Evolutionary conservation across 2,329 filamentous ascomycete species (phyloP).

Genomic region (Apiospora malaysiana): DNA sequence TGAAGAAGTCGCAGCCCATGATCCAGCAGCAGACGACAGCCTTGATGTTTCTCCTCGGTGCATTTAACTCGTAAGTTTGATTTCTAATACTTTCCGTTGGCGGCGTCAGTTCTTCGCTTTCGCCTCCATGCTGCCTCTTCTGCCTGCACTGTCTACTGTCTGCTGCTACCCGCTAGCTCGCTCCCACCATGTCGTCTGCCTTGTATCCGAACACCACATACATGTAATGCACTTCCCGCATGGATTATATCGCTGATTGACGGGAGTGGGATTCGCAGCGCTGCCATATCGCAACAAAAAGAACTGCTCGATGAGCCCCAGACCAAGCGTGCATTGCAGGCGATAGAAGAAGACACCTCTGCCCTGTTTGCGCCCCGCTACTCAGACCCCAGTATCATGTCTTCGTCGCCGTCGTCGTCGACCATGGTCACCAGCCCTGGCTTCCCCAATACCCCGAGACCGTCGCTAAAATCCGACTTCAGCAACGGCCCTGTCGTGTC

Average conservation of each 20-base stretch:
- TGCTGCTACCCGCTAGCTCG: not conserved
- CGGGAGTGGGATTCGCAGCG: not conserved
- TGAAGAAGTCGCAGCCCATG: conserved; percentile 16
- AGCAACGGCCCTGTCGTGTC: conserved; percentile 9
- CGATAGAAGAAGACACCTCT: conserved; percentile 8
- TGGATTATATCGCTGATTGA: not conserved
- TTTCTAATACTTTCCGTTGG: not conserved
- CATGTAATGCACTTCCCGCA: not conserved
- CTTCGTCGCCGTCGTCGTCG: not conserved
- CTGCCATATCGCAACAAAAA: conserved; percentile 11
- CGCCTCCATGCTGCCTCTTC: not conserved
- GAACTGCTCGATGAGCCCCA: conserved; percentile 13
- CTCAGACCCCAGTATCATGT: not conserved
- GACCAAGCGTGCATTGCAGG: conserved; percentile 6
- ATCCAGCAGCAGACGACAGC: conserved; percentile 7
- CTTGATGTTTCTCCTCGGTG: conserved; percentile 5
- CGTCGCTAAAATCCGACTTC: conserved; percentile 10
- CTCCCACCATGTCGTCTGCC: not conserved
- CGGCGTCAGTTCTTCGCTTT: not conserved
- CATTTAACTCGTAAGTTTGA: conserved; percentile 4
- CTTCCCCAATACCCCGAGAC: not conserved
- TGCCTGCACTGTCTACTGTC: not conserved
- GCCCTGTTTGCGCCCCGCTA: conserved; percentile 5
- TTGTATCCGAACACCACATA: not conserved
- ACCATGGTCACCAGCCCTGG: not conserved